These are phyloP conservation scores for Porogramme epimiltina DNA, from an alignment of 1,284 basidiomycete genomes.

Conservation along the genomic window DNA sequence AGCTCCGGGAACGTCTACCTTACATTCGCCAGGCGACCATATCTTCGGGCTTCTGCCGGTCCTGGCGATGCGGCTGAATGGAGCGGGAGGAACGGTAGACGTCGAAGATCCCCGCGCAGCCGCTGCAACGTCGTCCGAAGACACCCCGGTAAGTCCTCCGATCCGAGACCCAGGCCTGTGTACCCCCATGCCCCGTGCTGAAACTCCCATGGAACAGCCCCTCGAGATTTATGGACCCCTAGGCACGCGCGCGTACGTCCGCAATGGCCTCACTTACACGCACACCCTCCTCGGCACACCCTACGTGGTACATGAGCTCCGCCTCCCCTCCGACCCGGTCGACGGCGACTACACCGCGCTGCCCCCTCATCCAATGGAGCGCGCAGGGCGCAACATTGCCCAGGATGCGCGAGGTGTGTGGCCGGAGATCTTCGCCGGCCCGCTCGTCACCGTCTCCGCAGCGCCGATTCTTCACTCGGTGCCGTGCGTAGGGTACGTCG, in stretches of 20 bases:
- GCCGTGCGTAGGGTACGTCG: conserved; percentile 82
- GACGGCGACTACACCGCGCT: conserved; percentile 50
- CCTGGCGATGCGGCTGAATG: conserved; percentile 67
- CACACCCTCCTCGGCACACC: conserved; percentile 69
- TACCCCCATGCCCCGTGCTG: not conserved
- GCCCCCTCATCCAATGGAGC: conserved; percentile 57
- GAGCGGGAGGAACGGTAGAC: conserved; percentile 66
- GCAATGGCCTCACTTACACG: conserved; percentile 73
- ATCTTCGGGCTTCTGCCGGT: conserved; percentile 82
- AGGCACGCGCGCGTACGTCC: conserved; percentile 83
- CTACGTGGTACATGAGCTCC: conserved; percentile 91
- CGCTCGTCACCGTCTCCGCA: conserved; percentile 73
- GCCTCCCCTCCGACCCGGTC: conserved; percentile 58
- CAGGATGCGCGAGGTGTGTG: conserved; percentile 66
- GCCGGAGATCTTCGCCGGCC: conserved; percentile 65
- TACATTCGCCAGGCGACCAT: conserved; percentile 70
- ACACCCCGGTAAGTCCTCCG: conserved; percentile 17
- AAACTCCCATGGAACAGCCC: conserved; percentile 34
- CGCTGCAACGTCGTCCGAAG: conserved; percentile 5
- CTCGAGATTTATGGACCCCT: conserved; percentile 89
- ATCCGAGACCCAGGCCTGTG: not conserved
- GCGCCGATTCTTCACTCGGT: conserved; percentile 85
- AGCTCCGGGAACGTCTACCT: not conserved
- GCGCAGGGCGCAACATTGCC: conserved; percentile 66
- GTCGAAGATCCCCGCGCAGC: conserved; percentile 58